Percentiles rank a stretch among this genome's conserved stretches.
phyloP scores from a whole-genome alignment of 768 basidiomycete species.

The Pleurotus tuoliensis region DNA sequence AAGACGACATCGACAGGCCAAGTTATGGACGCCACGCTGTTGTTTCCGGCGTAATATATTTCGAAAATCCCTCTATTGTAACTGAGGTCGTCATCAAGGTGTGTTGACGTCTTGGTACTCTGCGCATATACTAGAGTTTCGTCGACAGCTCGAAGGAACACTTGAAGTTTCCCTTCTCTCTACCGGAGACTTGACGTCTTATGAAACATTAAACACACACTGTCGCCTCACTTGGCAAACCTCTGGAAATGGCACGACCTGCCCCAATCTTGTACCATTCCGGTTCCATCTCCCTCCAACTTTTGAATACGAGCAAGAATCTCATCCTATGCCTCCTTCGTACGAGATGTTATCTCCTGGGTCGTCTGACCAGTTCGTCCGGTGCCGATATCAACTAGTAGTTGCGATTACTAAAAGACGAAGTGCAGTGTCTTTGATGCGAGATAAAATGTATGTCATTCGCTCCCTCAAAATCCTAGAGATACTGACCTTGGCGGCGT shows the following conservation, averaged over 20 bases:
- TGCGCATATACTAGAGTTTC: too few species aligned
- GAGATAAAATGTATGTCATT: neutral
- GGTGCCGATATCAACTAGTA: neutral
- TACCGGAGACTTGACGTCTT: conserved; percentile 32
- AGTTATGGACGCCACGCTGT: conserved; percentile 38
- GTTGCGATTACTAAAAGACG: neutral
- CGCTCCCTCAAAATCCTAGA: neutral
- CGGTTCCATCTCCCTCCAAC: conserved; percentile 5
- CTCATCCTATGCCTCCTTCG: conserved; percentile 7
- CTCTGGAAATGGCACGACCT: conserved; percentile 17
- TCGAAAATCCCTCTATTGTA: conserved; percentile 37
- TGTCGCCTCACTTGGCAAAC: conserved; percentile 31
- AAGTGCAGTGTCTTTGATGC: neutral
- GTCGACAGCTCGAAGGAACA: conserved; percentile 37
- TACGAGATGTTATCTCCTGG: conserved; percentile 1
- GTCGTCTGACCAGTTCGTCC: conserved; percentile 10
- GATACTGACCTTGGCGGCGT: conserved; percentile 1
- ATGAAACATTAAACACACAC: conserved; percentile 26
- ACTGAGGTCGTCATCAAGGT: conserved; percentile 44
- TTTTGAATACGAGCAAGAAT: conserved; percentile 4
- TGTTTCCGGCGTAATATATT: conserved; percentile 38
- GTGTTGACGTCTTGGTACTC: neutral
- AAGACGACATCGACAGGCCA: conserved; percentile 32
- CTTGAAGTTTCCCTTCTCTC: conserved; percentile 31
- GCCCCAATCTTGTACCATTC: conserved; percentile 21